phyloP scores from a whole-genome alignment of 371 early-diverging fungal species.

The Apophysomyces variabilis region DNA sequence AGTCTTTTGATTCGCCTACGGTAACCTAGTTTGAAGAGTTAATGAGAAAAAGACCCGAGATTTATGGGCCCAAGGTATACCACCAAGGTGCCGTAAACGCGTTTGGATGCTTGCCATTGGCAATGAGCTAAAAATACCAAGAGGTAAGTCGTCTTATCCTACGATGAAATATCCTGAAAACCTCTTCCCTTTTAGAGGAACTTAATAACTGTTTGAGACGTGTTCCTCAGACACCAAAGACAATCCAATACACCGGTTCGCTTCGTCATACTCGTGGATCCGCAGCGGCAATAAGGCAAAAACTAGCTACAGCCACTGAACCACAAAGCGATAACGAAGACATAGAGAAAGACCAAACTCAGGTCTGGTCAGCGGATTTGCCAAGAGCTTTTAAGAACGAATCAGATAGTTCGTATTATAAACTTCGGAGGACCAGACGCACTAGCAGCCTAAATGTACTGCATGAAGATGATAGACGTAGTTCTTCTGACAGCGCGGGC shows the following conservation, averaged over 20 bases:
- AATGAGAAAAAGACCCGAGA: conserved; percentile 39
- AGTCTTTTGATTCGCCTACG: background rate
- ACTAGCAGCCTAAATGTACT: conserved; percentile 54
- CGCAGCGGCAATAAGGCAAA: background rate
- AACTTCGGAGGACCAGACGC: conserved; percentile 27
- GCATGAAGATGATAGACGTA: conserved; percentile 29
- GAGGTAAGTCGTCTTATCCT: conserved; percentile 20
- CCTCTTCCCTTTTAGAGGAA: background rate
- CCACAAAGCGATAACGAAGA: background rate
- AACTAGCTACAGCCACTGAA: background rate
- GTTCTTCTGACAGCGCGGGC: background rate
- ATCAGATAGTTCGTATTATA: conserved; percentile 18
- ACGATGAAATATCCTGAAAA: background rate
- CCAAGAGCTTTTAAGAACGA: background rate
- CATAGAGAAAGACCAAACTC: background rate
- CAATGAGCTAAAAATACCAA: conserved; percentile 39
- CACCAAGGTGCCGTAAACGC: conserved; percentile 49
- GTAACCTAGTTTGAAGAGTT: conserved; percentile 14
- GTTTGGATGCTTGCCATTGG: conserved; percentile 53
- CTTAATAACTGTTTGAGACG: conserved; percentile 18
- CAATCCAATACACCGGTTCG: background rate
- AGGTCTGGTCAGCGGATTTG: background rate
- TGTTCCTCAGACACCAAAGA: conserved; percentile 1
- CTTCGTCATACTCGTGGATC: background rate
- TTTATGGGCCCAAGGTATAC: conserved; percentile 51